These are phyloP conservation scores for Gossypium lobatum DNA, from an alignment of 441 rosid genomes.

Conservation along the genomic window DNA sequence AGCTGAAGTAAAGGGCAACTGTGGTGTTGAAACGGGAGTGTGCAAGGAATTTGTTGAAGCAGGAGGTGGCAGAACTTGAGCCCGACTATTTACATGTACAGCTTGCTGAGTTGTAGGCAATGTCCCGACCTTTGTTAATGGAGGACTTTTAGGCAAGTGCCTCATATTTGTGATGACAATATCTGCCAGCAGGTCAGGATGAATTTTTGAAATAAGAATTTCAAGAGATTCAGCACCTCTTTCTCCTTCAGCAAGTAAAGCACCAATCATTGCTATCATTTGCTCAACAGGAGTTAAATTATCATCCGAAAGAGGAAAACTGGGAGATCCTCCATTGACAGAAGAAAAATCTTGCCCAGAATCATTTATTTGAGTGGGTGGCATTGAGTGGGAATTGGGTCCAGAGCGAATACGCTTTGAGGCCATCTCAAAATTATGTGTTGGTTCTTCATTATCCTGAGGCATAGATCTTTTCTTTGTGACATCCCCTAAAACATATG, in stretches of 20 bases:
- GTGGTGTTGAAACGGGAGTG: conserved; percentile 32
- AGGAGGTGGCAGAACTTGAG: conserved; percentile 39
- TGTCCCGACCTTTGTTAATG: conserved; percentile 50
- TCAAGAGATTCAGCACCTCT: conserved; percentile 98
- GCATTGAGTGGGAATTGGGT: conserved; percentile 33
- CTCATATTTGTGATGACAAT: conserved; percentile 96
- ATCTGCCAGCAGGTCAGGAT: conserved; percentile 91
- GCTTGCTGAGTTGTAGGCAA: conserved; percentile 29
- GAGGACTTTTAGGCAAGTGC: conserved; percentile 79
- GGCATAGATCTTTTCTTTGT: conserved; percentile 67
- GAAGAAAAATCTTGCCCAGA: conserved; percentile 42
- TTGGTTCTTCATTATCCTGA: conserved; percentile 57
- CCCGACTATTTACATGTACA: conserved; percentile 40
- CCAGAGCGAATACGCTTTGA: conserved; percentile 61
- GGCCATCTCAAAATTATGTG: conserved; percentile 52
- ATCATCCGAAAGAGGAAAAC: conserved; percentile 46
- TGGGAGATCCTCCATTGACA: conserved; percentile 55
- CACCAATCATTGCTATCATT: conserved; percentile 99
- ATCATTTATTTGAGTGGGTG: conserved; percentile 43
- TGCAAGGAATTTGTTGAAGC: conserved; percentile 28
- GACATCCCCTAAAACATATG: conserved; percentile 48
- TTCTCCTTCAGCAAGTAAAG: conserved; percentile 99
- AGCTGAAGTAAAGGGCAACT: conserved; percentile 35
- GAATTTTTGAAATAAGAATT: conserved; percentile 71
- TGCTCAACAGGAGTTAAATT: conserved; percentile 91